A percentile compares a stretch with the other conserved stretches of the same genome.
These are phyloP conservation scores for Jasminum sambac DNA, from an alignment of 257 asterid species.

Conservation along the genomic window DNA sequence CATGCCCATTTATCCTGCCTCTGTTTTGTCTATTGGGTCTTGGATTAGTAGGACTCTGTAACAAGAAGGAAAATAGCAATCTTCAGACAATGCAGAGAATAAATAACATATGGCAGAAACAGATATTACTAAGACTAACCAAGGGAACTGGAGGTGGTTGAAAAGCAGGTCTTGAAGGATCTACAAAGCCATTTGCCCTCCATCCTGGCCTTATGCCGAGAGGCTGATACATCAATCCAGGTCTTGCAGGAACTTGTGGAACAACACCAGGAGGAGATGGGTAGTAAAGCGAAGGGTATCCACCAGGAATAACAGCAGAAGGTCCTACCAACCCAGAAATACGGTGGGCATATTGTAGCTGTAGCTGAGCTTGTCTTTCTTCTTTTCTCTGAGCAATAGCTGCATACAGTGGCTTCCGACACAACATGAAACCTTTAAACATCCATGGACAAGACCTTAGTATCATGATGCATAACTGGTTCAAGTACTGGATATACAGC, in stretches of 20 bases:
- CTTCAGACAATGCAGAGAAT: neutral
- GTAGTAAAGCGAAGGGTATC: slow-evolving; percentile 67
- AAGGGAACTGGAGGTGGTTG: slow-evolving; percentile 54
- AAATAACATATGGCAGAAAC: neutral
- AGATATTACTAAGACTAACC: slow-evolving; percentile 48
- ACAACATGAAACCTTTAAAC: slow-evolving; percentile 62
- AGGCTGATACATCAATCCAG: slow-evolving; percentile 58
- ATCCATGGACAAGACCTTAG: slow-evolving; percentile 13
- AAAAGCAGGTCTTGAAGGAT: slow-evolving; percentile 43
- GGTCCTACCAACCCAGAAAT: slow-evolving; percentile 56
- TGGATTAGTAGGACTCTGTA: slow-evolving; percentile 52
- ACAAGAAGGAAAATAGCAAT: neutral
- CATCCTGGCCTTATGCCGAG: slow-evolving; percentile 64
- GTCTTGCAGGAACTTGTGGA: slow-evolving; percentile 52
- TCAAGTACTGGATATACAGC: neutral
- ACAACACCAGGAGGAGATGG: slow-evolving; percentile 52
- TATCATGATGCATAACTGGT: neutral
- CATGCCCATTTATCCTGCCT: slow-evolving; percentile 54
- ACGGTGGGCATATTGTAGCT: slow-evolving; percentile 54
- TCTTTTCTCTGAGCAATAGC: slow-evolving; percentile 89
- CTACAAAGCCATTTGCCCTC: slow-evolving; percentile 56
- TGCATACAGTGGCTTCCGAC: slow-evolving; percentile 70
- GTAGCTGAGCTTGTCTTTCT: slow-evolving; percentile 72
- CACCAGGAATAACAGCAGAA: slow-evolving; percentile 53
- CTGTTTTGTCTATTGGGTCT: slow-evolving; percentile 61